Conservation (phyloP, 2,329 filamentous ascomycete species). For the Pezicula carpinea region DNA sequence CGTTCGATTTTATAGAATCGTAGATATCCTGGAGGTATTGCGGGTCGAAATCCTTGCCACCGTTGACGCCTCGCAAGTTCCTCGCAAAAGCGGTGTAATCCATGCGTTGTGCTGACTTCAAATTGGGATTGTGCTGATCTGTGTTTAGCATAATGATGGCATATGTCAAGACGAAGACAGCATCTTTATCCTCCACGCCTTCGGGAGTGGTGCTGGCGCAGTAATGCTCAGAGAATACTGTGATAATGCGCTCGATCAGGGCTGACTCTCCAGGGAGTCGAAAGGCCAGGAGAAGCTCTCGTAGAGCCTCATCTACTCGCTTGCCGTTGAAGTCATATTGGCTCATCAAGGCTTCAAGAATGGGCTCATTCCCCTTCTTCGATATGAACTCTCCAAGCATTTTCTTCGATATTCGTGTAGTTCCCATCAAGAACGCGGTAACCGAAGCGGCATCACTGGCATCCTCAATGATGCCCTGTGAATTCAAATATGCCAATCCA, state of each 20-base stretch:
- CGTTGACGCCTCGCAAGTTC: slow-evolving; percentile 89
- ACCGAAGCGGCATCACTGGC: slow-evolving; percentile 70
- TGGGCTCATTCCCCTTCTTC: slow-evolving; percentile 81
- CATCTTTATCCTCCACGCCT: slow-evolving; percentile 78
- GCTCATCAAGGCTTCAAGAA: slow-evolving; percentile 78
- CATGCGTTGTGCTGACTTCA: slow-evolving; percentile 79
- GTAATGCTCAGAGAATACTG: slow-evolving; percentile 82
- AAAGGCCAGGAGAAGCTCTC: slow-evolving; percentile 85
- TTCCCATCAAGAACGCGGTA: slow-evolving; percentile 83
- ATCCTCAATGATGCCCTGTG: slow-evolving; percentile 79
- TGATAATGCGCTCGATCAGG: slow-evolving; percentile 89
- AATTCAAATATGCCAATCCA: slow-evolving; percentile 79
- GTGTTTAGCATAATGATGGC: slow-evolving; percentile 98
- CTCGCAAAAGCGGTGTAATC: slow-evolving; percentile 73
- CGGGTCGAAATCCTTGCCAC: slow-evolving; percentile 74
- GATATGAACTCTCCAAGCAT: slow-evolving; percentile 89
- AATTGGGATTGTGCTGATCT: slow-evolving; percentile 91
- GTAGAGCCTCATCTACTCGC: slow-evolving; percentile 83
- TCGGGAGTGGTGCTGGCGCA: slow-evolving; percentile 64
- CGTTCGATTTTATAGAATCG: slow-evolving; percentile 84
- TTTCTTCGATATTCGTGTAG: slow-evolving; percentile 83
- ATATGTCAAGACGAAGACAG: slow-evolving; percentile 86
- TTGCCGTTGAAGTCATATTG: slow-evolving; percentile 86
- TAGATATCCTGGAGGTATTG: slow-evolving; percentile 85
- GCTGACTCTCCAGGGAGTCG: slow-evolving; percentile 89